Evolutionary conservation across 306 rosid species (phyloP).

Genomic region (Quercus glauca): DNA sequence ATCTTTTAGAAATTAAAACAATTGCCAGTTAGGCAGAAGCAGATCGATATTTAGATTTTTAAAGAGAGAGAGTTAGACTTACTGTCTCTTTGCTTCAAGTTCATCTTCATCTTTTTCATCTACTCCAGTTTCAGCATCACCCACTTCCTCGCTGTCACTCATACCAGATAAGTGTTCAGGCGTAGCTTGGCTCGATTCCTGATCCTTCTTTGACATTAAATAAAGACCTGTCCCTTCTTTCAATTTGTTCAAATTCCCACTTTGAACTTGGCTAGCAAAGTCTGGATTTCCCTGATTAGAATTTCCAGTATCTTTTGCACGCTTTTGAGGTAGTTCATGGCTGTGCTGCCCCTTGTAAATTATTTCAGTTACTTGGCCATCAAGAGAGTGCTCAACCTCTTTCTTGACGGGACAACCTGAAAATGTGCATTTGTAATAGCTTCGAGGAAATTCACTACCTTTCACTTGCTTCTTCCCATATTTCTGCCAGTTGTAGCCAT

Average conservation of each 20-base stretch:
- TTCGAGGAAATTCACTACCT: slow-evolving; percentile 79
- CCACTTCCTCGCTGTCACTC: slow-evolving; percentile 71
- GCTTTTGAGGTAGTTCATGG: slow-evolving; percentile 59
- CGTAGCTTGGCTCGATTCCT: slow-evolving; percentile 56
- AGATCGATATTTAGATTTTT: neutral
- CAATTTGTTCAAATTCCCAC: slow-evolving; percentile 29
- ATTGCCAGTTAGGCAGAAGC: neutral
- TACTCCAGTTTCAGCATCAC: slow-evolving; percentile 47
- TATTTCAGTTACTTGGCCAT: slow-evolving; percentile 72
- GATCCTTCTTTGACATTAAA: slow-evolving; percentile 41
- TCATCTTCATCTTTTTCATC: slow-evolving; percentile 55
- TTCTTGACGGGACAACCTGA: slow-evolving; percentile 77
- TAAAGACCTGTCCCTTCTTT: slow-evolving; percentile 17
- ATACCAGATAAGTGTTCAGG: slow-evolving; percentile 47
- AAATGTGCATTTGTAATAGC: slow-evolving; percentile 77
- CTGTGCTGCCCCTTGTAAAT: slow-evolving; percentile 80
- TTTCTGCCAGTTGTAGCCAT: slow-evolving; percentile 82
- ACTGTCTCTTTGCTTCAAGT: slow-evolving; percentile 74
- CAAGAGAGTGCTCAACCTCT: slow-evolving; percentile 76
- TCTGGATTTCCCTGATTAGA: slow-evolving; percentile 36
- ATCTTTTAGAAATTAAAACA: neutral
- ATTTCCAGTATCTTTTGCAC: slow-evolving; percentile 40
- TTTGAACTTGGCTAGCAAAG: slow-evolving; percentile 35
- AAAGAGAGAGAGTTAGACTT: neutral
- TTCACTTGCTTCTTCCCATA: slow-evolving; percentile 88